Percentiles rank a stretch among this genome's conserved stretches.
Conservation (phyloP, 805 yeast species). For the Ogataea polymorpha region DNA sequence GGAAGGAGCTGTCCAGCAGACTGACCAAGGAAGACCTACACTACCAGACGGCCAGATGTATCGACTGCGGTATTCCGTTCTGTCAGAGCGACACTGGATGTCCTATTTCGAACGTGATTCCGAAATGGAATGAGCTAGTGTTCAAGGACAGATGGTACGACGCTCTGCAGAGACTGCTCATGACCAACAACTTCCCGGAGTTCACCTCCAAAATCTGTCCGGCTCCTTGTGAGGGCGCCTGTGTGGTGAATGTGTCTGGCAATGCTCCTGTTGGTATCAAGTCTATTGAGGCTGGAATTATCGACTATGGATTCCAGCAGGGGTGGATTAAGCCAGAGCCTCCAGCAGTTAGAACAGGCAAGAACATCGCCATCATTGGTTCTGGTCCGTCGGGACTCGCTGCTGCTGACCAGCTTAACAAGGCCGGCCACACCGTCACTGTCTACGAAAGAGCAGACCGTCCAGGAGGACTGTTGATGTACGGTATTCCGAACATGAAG, state of each 20-base stretch:
- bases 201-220: slow-evolving; percentile 98
- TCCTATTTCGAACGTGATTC: slow-evolving; percentile 95
- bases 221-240: slow-evolving; percentile 98
- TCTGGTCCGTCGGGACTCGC: slow-evolving; percentile 98
- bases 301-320: slow-evolving; percentile 92
- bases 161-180: slow-evolving; percentile 84
- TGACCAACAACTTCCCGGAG: slow-evolving; percentile 98
- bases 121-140: slow-evolving; percentile 96
- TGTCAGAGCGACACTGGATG: slow-evolving; percentile 98
- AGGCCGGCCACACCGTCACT: slow-evolving; percentile 90
- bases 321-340: slow-evolving; percentile 93
- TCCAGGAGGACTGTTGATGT: slow-evolving; percentile 96
- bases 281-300: slow-evolving; percentile 92
- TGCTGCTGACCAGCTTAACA: slow-evolving; percentile 94
- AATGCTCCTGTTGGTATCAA: slow-evolving; percentile 96
- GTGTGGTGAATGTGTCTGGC: slow-evolving; percentile 79
- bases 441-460: slow-evolving; percentile 94
- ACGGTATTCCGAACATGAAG: slow-evolving; percentile 99
- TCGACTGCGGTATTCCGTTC: slow-evolving; percentile 99
- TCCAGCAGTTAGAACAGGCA: slow-evolving; percentile 80
- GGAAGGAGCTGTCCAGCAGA: slow-evolving; percentile 86
- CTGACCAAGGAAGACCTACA: slow-evolving; percentile 82
- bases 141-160: slow-evolving; percentile 93
- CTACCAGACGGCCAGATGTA: slow-evolving; percentile 94
- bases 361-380: slow-evolving; percentile 81